phyloP scores from a whole-genome alignment of 2,329 filamentous ascomycete genomes.

The Aspergillus bombycis region DNA sequence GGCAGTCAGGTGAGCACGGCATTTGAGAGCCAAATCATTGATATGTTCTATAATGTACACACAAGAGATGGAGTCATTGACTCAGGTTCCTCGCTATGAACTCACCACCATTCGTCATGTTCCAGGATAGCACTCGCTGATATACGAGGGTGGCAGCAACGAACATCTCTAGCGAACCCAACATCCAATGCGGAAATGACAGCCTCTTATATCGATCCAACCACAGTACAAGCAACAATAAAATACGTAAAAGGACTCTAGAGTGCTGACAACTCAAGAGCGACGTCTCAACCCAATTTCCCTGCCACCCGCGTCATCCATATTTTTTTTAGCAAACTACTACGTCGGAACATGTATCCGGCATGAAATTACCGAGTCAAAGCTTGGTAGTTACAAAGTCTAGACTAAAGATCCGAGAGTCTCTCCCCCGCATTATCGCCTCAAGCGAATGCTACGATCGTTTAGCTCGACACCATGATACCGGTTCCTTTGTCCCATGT shows the following conservation, averaged over 20 bases:
- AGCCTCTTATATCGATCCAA: background rate
- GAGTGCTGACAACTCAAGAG: background rate
- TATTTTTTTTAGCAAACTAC: background rate
- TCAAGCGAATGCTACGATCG: background rate
- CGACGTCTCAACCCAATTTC: background rate
- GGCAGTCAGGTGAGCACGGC: background rate
- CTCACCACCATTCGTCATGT: conserved; percentile 20
- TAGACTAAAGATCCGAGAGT: background rate
- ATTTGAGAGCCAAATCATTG: background rate
- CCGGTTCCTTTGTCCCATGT: conserved; percentile 19
- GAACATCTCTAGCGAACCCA: background rate
- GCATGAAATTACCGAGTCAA: background rate
- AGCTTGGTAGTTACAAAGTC: background rate
- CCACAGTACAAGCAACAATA: background rate
- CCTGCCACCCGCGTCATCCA: background rate
- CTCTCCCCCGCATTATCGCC: background rate
- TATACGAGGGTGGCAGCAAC: background rate
- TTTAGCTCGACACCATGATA: background rate
- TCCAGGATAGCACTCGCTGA: conserved; percentile 11
- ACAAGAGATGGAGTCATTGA: background rate
- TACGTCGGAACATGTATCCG: background rate
- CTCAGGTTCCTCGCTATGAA: conserved; percentile 9
- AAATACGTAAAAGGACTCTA: background rate
- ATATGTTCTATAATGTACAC: background rate
- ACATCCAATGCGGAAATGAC: background rate